A percentile compares a stretch with the other conserved stretches of the same genome.
phyloP scores from a whole-genome alignment of 106 monocot genomes.

The Dendrobium catenatum region DNA sequence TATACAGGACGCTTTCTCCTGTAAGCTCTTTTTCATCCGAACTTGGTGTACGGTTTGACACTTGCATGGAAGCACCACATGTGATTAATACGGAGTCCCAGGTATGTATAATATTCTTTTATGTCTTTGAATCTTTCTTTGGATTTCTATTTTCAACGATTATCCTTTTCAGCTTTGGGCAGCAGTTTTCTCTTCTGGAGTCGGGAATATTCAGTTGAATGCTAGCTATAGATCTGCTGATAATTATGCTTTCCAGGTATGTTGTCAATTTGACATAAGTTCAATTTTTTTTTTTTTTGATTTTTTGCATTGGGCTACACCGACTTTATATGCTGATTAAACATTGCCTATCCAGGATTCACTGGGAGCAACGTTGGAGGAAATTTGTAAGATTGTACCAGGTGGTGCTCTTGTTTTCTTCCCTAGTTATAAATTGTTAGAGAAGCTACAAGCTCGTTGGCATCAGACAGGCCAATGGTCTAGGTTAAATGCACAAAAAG shows the following conservation, averaged over 20 bases:
- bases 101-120: slow-evolving; percentile 23
- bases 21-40: slow-evolving; percentile 97
- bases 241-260: slow-evolving; percentile 83
- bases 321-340: background rate
- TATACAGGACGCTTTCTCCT: slow-evolving; percentile 78
- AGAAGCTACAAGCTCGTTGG: slow-evolving; percentile 84
- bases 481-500: slow-evolving; percentile 67
- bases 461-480: slow-evolving; percentile 90
- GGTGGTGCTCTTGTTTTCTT: slow-evolving; percentile 93
- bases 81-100: slow-evolving; percentile 90
- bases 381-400: slow-evolving; percentile 85
- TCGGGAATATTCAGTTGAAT: slow-evolving; percentile 71
- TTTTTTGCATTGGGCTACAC: background rate
- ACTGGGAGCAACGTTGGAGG: slow-evolving; percentile 79
- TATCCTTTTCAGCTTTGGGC: slow-evolving; percentile 68
- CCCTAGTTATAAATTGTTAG: slow-evolving; percentile 91
- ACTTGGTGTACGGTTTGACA: slow-evolving; percentile 88
- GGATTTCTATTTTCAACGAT: slow-evolving; percentile 5
- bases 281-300: background rate
- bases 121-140: background rate
- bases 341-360: slow-evolving; percentile 56
- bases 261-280: background rate
- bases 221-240: slow-evolving; percentile 94
- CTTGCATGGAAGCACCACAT: slow-evolving; percentile 95
- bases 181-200: slow-evolving; percentile 65